Percentiles rank a stretch among this genome's conserved stretches.
Conservation (phyloP, 2,329 filamentous ascomycete genomes). For the Gliomastix tumulicola region DNA sequence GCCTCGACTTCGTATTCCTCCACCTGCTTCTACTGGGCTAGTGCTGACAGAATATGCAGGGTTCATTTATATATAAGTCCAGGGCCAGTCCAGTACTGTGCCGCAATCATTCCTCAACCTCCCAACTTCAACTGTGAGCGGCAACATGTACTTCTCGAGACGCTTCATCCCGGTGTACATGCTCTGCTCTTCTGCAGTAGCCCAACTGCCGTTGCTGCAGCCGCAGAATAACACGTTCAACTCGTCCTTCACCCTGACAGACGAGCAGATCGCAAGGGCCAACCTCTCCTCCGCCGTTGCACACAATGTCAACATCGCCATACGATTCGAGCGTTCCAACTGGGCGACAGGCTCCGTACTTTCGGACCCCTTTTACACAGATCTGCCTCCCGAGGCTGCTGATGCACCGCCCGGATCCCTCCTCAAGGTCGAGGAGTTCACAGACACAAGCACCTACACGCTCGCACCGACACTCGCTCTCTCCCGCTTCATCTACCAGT, state of each 20-base stretch:
- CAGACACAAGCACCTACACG: slow-evolving; percentile 27
- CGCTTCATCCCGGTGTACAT: too few relatives aligned
- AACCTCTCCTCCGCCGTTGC: slow-evolving; percentile 10
- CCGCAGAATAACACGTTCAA: slow-evolving; percentile 15
- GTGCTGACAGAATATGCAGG: too few relatives aligned
- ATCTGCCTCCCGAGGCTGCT: slow-evolving; percentile 12
- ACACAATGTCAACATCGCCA: slow-evolving; percentile 10
- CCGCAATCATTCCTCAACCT: too few relatives aligned
- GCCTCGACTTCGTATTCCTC: too few relatives aligned
- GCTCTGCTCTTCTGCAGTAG: too few relatives aligned
- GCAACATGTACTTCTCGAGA: too few relatives aligned
- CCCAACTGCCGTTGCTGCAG: too few relatives aligned
- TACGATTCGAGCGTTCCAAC: slow-evolving; percentile 8
- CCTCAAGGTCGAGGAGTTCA: slow-evolving; percentile 29
- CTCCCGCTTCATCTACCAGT: slow-evolving; percentile 41
- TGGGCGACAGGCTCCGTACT: slow-evolving; percentile 20
- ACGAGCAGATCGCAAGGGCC: slow-evolving; percentile 12
- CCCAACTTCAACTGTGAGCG: too few relatives aligned
- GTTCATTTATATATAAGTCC: too few relatives aligned
- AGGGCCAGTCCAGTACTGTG: too few relatives aligned
- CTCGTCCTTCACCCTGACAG: slow-evolving; percentile 17
- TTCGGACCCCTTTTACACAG: slow-evolving; percentile 31
- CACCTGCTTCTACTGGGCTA: too few relatives aligned
- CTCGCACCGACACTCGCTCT: slow-evolving; percentile 32
- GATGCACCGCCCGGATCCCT: slow-evolving; percentile 23